Percentiles rank a stretch among this genome's conserved stretches.
phyloP scores from a whole-genome alignment of 805 yeast genomes.

The Wickerhamiella vanderwaltii region DNA sequence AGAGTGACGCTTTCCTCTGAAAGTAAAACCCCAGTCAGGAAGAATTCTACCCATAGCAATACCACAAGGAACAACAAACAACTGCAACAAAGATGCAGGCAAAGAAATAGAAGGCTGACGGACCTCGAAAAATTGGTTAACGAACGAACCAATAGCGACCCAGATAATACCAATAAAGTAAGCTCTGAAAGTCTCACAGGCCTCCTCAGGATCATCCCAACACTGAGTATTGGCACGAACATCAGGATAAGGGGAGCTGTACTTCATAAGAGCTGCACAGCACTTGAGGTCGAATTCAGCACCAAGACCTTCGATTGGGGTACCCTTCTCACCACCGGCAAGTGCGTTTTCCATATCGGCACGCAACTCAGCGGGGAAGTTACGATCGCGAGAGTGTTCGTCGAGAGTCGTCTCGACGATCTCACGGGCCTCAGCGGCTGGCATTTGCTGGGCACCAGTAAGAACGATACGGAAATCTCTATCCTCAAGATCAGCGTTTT shows the following conservation, averaged over 20 bases:
- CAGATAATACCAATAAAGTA: constrained; percentile 39
- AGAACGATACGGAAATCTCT: constrained; percentile 1
- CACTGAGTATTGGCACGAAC: constrained; percentile 45
- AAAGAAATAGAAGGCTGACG: constrained; percentile 45
- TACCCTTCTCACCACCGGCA: constrained; percentile 5
- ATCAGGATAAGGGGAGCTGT: constrained; percentile 47
- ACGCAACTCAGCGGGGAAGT: constrained; percentile 4
- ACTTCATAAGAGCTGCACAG: constrained; percentile 33
- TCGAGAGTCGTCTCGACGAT: background rate
- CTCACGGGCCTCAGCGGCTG: background rate
- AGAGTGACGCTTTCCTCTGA: constrained; percentile 31
- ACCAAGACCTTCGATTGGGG: background rate
- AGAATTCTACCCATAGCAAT: constrained; percentile 31
- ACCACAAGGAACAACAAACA: constrained; percentile 52
- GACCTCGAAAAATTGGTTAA: constrained; percentile 44
- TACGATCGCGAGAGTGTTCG: constrained; percentile 10
- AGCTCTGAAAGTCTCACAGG: constrained; percentile 40
- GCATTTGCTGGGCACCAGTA: background rate
- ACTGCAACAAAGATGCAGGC: constrained; percentile 41
- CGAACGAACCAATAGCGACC: constrained; percentile 43
- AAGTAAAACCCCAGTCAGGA: constrained; percentile 37
- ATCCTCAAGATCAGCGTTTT: background rate
- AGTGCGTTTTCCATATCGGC: constrained; percentile 1
- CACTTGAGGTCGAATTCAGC: constrained; percentile 22
- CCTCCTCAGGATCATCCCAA: constrained; percentile 33